Percentiles rank a stretch among this genome's conserved stretches.
Evolutionary conservation across 768 basidiomycete genomes (phyloP).

Genomic region (Boletales sp.): DNA sequence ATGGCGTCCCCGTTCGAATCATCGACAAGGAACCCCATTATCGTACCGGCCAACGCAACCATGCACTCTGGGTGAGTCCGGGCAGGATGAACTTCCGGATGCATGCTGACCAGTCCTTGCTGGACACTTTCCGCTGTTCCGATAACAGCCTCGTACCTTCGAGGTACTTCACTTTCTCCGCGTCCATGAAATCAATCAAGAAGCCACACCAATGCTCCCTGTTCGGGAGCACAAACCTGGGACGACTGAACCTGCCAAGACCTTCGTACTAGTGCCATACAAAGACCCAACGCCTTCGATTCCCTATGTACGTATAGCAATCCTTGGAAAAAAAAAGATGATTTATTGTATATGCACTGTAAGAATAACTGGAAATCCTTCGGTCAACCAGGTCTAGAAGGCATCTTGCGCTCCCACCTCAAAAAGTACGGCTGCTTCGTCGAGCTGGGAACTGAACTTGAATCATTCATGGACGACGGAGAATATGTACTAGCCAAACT

Average conservation of each 20-base stretch:
- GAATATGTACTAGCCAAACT: slow-evolving; percentile 37
- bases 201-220: slow-evolving; percentile 22
- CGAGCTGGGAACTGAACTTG: slow-evolving; percentile 44
- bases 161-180: slow-evolving; percentile 43
- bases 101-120: not conserved
- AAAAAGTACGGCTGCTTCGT: slow-evolving; percentile 26
- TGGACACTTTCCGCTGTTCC: not conserved
- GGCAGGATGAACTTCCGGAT: too few species aligned
- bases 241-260: slow-evolving; percentile 13
- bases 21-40: slow-evolving; percentile 43
- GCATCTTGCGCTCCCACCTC: slow-evolving; percentile 13
- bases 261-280: not conserved
- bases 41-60: slow-evolving; percentile 36
- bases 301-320: slow-evolving; percentile 23
- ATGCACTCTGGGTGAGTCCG: slow-evolving; percentile 35
- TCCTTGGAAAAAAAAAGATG: not conserved
- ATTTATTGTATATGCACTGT: not conserved
- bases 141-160: slow-evolving; percentile 31
- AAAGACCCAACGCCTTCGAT: slow-evolving; percentile 19
- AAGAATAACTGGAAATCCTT: slow-evolving; percentile 9
- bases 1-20: slow-evolving; percentile 49
- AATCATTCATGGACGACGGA: slow-evolving; percentile 37
- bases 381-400: slow-evolving; percentile 31
- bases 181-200: slow-evolving; percentile 35
- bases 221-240: slow-evolving; percentile 34